These are phyloP conservation scores for Cardamine resedifolia DNA, from an alignment of 345 rosid species.

Conservation along the genomic window DNA sequence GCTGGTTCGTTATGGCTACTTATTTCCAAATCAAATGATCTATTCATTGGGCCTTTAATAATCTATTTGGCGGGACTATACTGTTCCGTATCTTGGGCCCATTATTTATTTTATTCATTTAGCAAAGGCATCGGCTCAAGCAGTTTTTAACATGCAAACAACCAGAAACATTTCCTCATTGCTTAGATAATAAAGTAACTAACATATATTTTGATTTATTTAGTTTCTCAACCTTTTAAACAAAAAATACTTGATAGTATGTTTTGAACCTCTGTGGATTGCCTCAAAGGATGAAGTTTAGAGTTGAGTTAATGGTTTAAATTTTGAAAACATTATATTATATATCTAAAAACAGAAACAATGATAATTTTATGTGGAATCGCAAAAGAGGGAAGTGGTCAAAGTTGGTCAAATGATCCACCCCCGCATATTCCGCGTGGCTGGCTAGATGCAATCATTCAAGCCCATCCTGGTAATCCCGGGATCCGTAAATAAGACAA, in stretches of 20 bases:
- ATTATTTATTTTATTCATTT: neutral
- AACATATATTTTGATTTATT: neutral
- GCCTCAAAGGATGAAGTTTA: neutral
- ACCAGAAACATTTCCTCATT: neutral
- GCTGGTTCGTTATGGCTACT: neutral
- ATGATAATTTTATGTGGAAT: neutral
- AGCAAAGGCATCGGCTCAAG: neutral
- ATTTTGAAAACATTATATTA: neutral
- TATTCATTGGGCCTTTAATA: neutral
- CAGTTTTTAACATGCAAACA: neutral
- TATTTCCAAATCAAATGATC: neutral
- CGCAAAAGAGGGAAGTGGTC: slow-evolving; percentile 26
- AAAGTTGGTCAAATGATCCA: slow-evolving; percentile 39
- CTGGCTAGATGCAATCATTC: slow-evolving; percentile 41
- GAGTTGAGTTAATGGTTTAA: neutral
- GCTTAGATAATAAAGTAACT: neutral
- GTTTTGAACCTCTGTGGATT: neutral
- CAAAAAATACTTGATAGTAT: neutral
- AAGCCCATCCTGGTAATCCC: neutral
- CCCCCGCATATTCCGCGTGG: slow-evolving; percentile 49
- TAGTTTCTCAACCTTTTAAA: no score
- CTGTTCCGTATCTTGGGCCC: neutral
- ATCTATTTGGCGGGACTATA: neutral
- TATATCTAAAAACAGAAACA: neutral
- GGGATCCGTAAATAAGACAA: slow-evolving; percentile 16